Evolutionary conservation across 192 early-diverging fungal species (phyloP).

Genomic region (Obelidium mucronatum): DNA sequence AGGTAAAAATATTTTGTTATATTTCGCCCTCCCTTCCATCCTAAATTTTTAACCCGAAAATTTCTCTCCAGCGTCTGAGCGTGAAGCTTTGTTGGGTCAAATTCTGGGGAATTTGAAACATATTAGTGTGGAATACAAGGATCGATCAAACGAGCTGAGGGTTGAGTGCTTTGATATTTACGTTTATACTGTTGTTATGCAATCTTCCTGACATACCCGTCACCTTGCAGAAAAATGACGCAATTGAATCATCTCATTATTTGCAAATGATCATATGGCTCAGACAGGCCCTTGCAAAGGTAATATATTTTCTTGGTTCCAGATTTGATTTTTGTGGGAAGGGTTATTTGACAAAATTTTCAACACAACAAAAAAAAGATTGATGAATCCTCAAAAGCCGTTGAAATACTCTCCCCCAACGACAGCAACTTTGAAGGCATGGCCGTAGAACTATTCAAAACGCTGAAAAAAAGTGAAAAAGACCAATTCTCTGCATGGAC

Average conservation of each 20-base stretch:
- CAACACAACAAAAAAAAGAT: conserved; percentile 24
- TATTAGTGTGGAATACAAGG: conserved; percentile 40
- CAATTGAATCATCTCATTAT: conserved; percentile 13
- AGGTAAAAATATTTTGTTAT: conserved; percentile 31
- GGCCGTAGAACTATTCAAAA: conserved; percentile 43
- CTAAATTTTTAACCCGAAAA: conserved; percentile 3
- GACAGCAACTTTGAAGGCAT: conserved; percentile 38
- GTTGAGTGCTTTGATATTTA: conserved; percentile 19
- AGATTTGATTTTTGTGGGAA: not conserved
- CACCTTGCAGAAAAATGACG: conserved; percentile 19
- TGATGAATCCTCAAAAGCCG: conserved; percentile 48
- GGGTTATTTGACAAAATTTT: not conserved
- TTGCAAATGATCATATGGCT: conserved; percentile 53
- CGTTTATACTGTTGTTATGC: not conserved
- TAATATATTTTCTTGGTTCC: conserved; percentile 16
- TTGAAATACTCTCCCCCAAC: conserved; percentile 39
- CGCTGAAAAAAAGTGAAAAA: conserved; percentile 48
- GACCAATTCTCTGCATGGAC: conserved; percentile 56
- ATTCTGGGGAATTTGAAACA: conserved; percentile 42
- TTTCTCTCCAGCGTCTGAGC: conserved; percentile 45
- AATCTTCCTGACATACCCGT: not conserved
- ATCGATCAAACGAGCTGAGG: conserved; percentile 30
- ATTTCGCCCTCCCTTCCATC: not conserved
- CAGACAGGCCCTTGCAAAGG: conserved; percentile 48
- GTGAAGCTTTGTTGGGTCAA: conserved; percentile 51